Evolutionary conservation across 371 early-diverging fungal species (phyloP).

Genomic region (Mucor piriformis): DNA sequence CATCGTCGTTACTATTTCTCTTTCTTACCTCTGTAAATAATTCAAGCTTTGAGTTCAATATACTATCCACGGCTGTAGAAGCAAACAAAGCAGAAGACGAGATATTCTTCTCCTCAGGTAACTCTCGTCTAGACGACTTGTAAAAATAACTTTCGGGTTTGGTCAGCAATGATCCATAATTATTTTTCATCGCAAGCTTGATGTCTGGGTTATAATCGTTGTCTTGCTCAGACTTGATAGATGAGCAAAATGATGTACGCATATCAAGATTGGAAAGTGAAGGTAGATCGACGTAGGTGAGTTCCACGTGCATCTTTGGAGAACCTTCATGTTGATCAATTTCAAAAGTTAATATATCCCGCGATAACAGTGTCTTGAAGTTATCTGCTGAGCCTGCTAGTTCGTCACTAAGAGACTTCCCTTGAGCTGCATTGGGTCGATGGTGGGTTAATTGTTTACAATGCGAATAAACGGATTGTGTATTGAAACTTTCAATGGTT

Average conservation of each 20-base stretch:
- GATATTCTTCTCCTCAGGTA: not conserved
- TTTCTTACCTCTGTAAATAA: not conserved
- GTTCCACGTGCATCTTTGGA: no score
- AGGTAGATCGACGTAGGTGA: not conserved
- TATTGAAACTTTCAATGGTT: slow-evolving; percentile 3
- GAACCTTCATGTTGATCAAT: no score
- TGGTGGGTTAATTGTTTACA: not conserved
- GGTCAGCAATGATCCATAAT: slow-evolving; percentile 10
- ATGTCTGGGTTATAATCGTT: not conserved
- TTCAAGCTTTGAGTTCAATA: not conserved
- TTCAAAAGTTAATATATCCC: no score
- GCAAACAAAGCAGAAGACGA: not conserved
- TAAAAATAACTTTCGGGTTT: slow-evolving; percentile 13
- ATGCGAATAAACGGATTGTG: not conserved
- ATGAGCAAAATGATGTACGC: not conserved
- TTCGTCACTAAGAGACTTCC: slow-evolving; percentile 13
- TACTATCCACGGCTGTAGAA: not conserved
- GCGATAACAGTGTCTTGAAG: not conserved
- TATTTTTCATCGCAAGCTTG: not conserved
- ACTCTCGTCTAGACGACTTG: not conserved
- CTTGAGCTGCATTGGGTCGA: not conserved
- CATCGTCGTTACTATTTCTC: not conserved
- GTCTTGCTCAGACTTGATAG: not conserved
- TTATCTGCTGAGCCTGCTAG: not conserved
- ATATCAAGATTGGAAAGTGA: not conserved